These are phyloP conservation scores for Cyberlindnera subsufficiens DNA, from an alignment of 805 yeast genomes.

Conservation along the genomic window DNA sequence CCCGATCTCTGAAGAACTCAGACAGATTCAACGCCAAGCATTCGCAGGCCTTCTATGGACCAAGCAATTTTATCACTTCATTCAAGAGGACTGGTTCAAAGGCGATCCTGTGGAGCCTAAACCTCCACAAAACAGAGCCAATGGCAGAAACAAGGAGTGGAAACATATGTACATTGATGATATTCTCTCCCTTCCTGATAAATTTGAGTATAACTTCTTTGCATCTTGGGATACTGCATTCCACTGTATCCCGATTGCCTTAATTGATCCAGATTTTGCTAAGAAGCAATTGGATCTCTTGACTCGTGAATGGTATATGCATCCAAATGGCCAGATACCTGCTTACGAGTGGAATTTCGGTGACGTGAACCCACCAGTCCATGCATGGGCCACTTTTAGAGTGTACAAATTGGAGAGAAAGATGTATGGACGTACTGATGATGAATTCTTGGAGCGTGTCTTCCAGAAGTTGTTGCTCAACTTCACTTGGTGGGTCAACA, in stretches of 20 bases:
- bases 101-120: slow-evolving; percentile 81
- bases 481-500: slow-evolving; percentile 97
- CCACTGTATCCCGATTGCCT: slow-evolving; percentile 88
- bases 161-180: slow-evolving; percentile 83
- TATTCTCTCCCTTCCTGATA: slow-evolving; percentile 84
- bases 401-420: slow-evolving; percentile 83
- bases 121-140: slow-evolving; percentile 78
- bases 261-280: slow-evolving; percentile 91
- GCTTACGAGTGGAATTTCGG: slow-evolving; percentile 96
- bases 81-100: slow-evolving; percentile 78
- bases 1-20: slow-evolving; percentile 72
- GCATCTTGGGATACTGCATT: slow-evolving; percentile 98
- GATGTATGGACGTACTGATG: slow-evolving; percentile 75
- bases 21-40: slow-evolving; percentile 87
- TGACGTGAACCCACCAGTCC: slow-evolving; percentile 97
- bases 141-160: slow-evolving; percentile 89
- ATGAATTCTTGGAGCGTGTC: slow-evolving; percentile 81
- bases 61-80: slow-evolving; percentile 83
- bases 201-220: slow-evolving; percentile 94
- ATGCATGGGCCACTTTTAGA: slow-evolving; percentile 91
- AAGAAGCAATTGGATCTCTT: slow-evolving; percentile 80
- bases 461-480: slow-evolving; percentile 85
- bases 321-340: slow-evolving; percentile 96
- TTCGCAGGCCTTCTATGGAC: slow-evolving; percentile 93
- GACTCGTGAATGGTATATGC: slow-evolving; percentile 96